These are phyloP conservation scores for Penicillium sp. DNA, from an alignment of 2,329 filamentous ascomycete genomes.

Conservation along the genomic window DNA sequence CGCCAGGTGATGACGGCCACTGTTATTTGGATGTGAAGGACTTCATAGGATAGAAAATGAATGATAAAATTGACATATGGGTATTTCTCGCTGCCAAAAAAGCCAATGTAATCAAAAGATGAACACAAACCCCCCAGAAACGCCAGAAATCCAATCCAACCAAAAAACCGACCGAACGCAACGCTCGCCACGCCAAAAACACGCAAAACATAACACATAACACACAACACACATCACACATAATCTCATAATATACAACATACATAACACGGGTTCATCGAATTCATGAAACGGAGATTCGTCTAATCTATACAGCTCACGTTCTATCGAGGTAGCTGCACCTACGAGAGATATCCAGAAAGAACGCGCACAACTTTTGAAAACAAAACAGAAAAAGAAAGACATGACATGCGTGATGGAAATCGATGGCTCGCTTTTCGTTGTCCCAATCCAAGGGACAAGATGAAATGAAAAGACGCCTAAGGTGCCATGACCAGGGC, in stretches of 20 bases:
- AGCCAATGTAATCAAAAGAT: neutral
- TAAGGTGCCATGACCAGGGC: conserved; percentile 77
- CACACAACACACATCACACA: conserved; percentile 26
- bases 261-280: conserved; percentile 32
- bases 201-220: conserved; percentile 19
- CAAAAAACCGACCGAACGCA: conserved; percentile 13
- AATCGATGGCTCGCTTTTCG: conserved; percentile 20
- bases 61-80: neutral
- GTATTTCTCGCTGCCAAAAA: neutral
- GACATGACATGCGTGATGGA: conserved; percentile 21
- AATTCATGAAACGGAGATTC: conserved; percentile 35
- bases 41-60: neutral
- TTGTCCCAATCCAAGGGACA: conserved; percentile 13
- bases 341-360: conserved; percentile 34
- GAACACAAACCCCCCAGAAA: neutral
- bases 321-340: conserved; percentile 27
- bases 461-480: conserved; percentile 19
- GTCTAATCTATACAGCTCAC: conserved; percentile 38
- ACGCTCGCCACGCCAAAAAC: conserved; percentile 8
- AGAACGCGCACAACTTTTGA: conserved; percentile 32
- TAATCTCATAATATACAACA: conserved; percentile 24
- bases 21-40: neutral
- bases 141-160: conserved; percentile 5
- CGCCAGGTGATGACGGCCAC: too few species aligned
- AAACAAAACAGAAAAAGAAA: conserved; percentile 22